Evolutionary conservation across 2,329 filamentous ascomycete species (phyloP).

Genomic region (Dactylellina drechsleri): DNA sequence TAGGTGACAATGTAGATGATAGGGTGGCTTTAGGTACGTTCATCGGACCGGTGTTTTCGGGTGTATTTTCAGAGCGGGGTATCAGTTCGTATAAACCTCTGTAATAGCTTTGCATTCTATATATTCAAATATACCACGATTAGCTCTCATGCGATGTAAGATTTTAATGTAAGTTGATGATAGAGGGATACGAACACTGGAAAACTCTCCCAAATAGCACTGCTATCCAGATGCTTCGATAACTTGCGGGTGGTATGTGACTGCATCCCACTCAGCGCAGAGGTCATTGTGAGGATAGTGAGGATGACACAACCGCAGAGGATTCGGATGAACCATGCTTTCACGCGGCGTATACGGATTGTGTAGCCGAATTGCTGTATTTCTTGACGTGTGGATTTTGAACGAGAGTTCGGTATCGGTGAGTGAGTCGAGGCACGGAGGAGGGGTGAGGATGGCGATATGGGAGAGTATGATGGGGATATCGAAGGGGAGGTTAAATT

Average conservation of each 20-base stretch:
- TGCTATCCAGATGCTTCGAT: conserved; percentile 33
- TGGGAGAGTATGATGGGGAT: conserved; percentile 72
- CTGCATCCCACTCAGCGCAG: conserved; percentile 40
- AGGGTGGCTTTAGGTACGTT: conserved; percentile 61
- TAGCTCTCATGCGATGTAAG: no score
- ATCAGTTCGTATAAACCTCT: conserved; percentile 82
- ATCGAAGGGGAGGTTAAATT: conserved; percentile 62
- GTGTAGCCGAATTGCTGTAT: neutral
- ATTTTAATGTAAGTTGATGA: no score
- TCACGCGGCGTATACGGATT: conserved; percentile 18
- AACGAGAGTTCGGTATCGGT: conserved; percentile 12
- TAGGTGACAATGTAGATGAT: no score
- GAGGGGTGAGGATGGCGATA: conserved; percentile 34
- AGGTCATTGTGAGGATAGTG: conserved; percentile 29
- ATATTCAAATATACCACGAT: neutral
- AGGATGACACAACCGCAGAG: conserved; percentile 34
- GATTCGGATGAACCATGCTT: conserved; percentile 20
- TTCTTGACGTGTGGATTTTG: conserved; percentile 7
- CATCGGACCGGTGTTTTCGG: conserved; percentile 79
- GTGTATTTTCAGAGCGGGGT: conserved; percentile 72
- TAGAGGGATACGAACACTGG: conserved; percentile 17
- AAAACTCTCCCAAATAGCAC: conserved; percentile 47
- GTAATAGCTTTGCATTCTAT: conserved; percentile 79
- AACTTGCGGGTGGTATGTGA: conserved; percentile 33
- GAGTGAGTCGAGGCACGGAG: neutral